These are phyloP conservation scores for Lachancea dasiensis DNA, from an alignment of 805 yeast genomes.

Conservation along the genomic window DNA sequence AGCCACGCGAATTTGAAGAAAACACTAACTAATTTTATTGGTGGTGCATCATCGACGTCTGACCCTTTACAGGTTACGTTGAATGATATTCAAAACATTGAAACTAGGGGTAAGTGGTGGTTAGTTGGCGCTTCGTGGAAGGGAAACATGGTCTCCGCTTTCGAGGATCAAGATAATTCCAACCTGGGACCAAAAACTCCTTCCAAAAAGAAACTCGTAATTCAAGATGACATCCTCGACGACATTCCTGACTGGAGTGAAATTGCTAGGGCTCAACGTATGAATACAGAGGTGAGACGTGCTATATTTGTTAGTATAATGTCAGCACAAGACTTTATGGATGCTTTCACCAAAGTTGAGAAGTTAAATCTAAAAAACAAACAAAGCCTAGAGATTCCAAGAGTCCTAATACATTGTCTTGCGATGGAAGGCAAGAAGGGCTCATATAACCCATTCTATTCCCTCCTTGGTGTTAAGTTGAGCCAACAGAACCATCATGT, in stretches of 20 bases:
- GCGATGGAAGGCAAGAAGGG: conserved; percentile 53
- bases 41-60: conserved; percentile 28
- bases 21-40: conserved; percentile 48
- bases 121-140: conserved; percentile 97
- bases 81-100: conserved; percentile 71
- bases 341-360: conserved; percentile 77
- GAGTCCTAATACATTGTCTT: conserved; percentile 79
- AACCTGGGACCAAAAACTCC: conserved; percentile 18
- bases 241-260: conserved; percentile 81
- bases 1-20: conserved; percentile 36
- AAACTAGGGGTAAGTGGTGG: conserved; percentile 97
- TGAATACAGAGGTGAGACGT: conserved; percentile 93
- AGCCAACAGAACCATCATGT: conserved; percentile 63
- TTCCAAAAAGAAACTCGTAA: conserved; percentile 34
- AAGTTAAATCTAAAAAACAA: conserved; percentile 69
- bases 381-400: conserved; percentile 84
- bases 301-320: conserved; percentile 90
- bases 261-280: conserved; percentile 76
- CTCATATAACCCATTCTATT: conserved; percentile 84
- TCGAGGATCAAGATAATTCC: conserved; percentile 21
- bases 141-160: conserved; percentile 43
- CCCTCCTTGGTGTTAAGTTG: conserved; percentile 66
- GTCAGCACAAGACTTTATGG: conserved; percentile 91
- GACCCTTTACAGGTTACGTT: conserved; percentile 84
- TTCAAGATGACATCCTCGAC: conserved; percentile 57